Percentiles rank a stretch among this genome's conserved stretches.
phyloP scores from a whole-genome alignment of 23 red algal genomes.

The Agarophyton chilense region DNA sequence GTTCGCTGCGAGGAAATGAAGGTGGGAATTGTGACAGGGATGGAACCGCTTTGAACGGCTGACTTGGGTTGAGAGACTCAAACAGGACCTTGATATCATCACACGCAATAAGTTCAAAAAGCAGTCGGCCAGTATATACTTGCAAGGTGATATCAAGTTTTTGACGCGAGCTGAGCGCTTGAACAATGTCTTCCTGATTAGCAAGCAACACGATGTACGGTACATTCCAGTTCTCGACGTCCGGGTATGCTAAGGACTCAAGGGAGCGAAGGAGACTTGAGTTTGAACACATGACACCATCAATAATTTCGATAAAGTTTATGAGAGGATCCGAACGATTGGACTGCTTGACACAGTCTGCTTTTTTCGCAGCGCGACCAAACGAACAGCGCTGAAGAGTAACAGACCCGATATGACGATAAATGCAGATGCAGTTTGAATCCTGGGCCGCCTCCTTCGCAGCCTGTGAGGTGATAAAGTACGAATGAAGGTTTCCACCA shows the following conservation, averaged over 20 bases:
- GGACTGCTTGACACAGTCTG: background rate
- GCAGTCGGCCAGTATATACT: conserved; percentile 49
- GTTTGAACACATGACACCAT: background rate
- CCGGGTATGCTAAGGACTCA: conserved; percentile 9
- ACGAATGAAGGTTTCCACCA: conserved; percentile 35
- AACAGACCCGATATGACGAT: conserved; percentile 44
- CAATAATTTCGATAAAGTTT: conserved; percentile 26
- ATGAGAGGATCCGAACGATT: background rate
- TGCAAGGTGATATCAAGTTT: conserved; percentile 10
- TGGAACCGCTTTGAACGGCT: conserved; percentile 24
- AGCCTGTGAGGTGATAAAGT: conserved; percentile 57
- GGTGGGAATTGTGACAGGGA: background rate
- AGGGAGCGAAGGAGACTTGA: conserved; percentile 14
- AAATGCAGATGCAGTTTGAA: conserved; percentile 20
- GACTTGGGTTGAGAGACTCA: conserved; percentile 8
- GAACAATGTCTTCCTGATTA: background rate
- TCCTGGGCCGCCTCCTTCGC: conserved; percentile 14
- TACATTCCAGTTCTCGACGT: conserved; percentile 1
- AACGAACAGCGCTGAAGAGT: background rate
- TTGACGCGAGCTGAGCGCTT: background rate
- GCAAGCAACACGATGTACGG: conserved; percentile 63
- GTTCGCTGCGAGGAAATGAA: conserved; percentile 24
- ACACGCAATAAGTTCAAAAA: conserved; percentile 65
- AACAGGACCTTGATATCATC: conserved; percentile 49
- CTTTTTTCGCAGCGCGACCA: background rate